Base-by-base conservation (phyloP, 2,329 filamentous ascomycete species). In the Decorospora gaudefroyi region DNA sequence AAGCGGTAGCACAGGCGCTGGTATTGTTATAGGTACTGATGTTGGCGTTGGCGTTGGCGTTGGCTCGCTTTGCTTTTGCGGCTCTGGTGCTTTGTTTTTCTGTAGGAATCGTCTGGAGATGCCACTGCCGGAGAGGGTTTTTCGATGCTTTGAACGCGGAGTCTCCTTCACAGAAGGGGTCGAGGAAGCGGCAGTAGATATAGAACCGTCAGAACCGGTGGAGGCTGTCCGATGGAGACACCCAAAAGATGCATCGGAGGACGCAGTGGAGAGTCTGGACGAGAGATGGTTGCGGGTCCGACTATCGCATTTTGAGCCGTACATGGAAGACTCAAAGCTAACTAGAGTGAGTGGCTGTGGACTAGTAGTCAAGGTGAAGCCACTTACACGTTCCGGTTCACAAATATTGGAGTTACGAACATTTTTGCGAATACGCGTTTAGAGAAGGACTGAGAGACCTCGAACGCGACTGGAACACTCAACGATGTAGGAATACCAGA, bases 341-440 rank as follows among this genome's bases (percentile, higher is more conserved):
- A 17, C 10, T 9, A 16, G n/a, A 42, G 33, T 59, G 16, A 61
- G 55, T 18, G 28, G 29, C 11, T 26, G n/a, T 5, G 15, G 18
- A 6, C 21, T 22, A 2, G 13, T 11, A 13, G 13, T 22, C 29
- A 5, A 17, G 42, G 19, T 38, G 15, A 27, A 37, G 28, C 12
- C 16, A 48, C 56, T 40, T 22, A 61, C 56, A 55, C 48, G 31
- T 54, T 57, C 30, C 46, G 26, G 4, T 42, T 42, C 9, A 45
- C 22, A 12, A 51, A 41, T 10, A 55, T 43, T 10, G 54, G 56
- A 9, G 51, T 53, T 19, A 42, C 45, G 23, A 57, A 59, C 57
- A 61, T 59, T 4, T 35, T 45, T 38, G n/a, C 39, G 41, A 27
- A 27, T 29, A 10, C 9, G 26, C 23, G 13, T 11, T 6, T 28